Evolutionary conservation across 305 asterid genomes (phyloP).

Genomic region (Fraxinus platypoda): DNA sequence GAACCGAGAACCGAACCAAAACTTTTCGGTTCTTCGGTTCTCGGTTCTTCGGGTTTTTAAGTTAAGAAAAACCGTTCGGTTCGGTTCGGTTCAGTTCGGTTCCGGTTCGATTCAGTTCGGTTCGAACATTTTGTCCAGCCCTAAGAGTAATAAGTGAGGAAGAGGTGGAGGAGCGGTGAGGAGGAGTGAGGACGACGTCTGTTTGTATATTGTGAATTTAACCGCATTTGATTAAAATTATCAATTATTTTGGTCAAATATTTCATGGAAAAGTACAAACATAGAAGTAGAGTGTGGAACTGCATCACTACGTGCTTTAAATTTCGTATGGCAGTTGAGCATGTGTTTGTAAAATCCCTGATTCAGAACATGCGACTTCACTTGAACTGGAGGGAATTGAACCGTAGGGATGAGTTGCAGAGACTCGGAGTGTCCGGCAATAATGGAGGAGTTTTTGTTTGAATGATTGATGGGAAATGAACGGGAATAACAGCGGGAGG

Average conservation of each 20-base stretch:
- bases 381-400: background rate
- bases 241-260: slow-evolving; percentile 17
- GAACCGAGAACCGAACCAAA: too few relatives aligned
- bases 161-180: slow-evolving; percentile 29
- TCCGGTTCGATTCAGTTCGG: too few relatives aligned
- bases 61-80: too few relatives aligned
- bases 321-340: background rate
- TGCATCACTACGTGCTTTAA: background rate
- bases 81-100: too few relatives aligned
- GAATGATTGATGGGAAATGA: slow-evolving; percentile 30
- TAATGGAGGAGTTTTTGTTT: slow-evolving; percentile 20
- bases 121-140: too few relatives aligned
- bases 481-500: slow-evolving; percentile 52
- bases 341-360: background rate
- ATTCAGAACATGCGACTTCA: background rate
- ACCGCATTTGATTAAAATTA: slow-evolving; percentile 28
- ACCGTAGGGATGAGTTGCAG: slow-evolving; percentile 15
- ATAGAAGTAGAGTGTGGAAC: background rate
- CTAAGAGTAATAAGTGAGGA: slow-evolving; percentile 24
- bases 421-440: slow-evolving; percentile 29
- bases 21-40: too few relatives aligned
- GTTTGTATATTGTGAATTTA: slow-evolving; percentile 39
- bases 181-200: slow-evolving; percentile 41
- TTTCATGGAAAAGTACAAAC: slow-evolving; percentile 7
- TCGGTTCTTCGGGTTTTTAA: too few relatives aligned